Evolutionary conservation across 108 stramenopile genomes (phyloP), one percentile per base, ranked within the genome.

Genomic region (Nitzschia putrida): DNA sequence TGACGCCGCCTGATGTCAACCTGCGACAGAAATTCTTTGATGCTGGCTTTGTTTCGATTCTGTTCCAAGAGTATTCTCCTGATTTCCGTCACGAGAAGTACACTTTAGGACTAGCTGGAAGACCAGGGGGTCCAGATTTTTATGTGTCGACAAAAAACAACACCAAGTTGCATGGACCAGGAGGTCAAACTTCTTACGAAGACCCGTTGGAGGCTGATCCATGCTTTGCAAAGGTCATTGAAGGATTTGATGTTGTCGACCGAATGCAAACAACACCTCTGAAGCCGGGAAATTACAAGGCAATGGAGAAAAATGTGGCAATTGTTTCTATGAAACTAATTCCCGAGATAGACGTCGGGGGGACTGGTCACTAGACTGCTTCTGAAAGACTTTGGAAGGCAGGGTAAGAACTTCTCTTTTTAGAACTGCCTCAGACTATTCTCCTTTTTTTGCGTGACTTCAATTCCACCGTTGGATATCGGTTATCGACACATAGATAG

Each of bases 91-190:
- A 97, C 63, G 69, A 68, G 13, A 55, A 83, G 69, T 91, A 81
- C 64, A 92, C 96, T 8, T 29, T 95, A 8, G 96, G 93, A 7
- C 89, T 89, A 52, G 84, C 91, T 3, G 96, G 94, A 53, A 79
- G 97, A 45, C 97, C 97, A 2, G 94, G 89, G 14, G 97, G 97
- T 16, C 93, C 95, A 18, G 92, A 94, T 52, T 94, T 95, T 74
- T 98, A 98, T 61, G 85, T 98, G 41, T 86, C 81, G 63, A 93
- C 75, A 56, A 44, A 72, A 0, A 80, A 98, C 73, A 98, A 98
- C 74, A 73, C 81, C 8, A 39, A 53, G 10, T 73, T 78, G 66
- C 96, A 98, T 74, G 97, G 97, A 2, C 94, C 96, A 1, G 97
- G 95, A 7, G 93, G 92, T 16, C 96, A 96, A 59, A 59, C 49